Evolutionary conservation across 495 filamentous ascomycete species (phyloP).

Genomic region (Thozetella sp.): DNA sequence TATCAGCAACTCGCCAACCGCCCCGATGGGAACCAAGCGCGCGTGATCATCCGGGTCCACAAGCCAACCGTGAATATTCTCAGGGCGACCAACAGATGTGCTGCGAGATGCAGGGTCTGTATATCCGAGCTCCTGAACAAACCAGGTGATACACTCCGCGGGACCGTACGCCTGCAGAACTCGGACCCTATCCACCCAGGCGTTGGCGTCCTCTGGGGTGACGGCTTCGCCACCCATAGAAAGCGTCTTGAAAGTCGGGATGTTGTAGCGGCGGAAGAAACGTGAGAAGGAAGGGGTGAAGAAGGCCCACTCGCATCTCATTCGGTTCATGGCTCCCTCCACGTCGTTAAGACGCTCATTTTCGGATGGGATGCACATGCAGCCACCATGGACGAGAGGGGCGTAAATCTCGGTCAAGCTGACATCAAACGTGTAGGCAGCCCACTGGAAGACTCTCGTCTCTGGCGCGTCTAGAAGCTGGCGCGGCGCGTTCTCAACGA

Average conservation of each 20-base stretch:
- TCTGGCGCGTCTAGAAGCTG: constrained; percentile 28
- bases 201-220: constrained; percentile 45
- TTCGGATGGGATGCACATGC: constrained; percentile 57
- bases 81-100: constrained; percentile 36
- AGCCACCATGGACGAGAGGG: constrained; percentile 60
- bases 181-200: constrained; percentile 49
- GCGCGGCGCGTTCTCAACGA: constrained; percentile 29
- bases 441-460: constrained; percentile 50
- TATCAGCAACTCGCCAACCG: constrained; percentile 31
- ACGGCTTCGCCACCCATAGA: constrained; percentile 58
- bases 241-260: constrained; percentile 45
- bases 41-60: constrained; percentile 49
- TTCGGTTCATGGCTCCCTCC: constrained; percentile 15
- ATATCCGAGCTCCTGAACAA: not conserved
- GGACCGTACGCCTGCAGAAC: constrained; percentile 61
- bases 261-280: constrained; percentile 30
- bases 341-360: constrained; percentile 41
- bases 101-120: constrained; percentile 14
- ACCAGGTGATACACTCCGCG: constrained; percentile 13
- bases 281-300: constrained; percentile 35
- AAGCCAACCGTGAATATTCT: constrained; percentile 48
- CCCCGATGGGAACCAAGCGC: constrained; percentile 43
- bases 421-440: constrained; percentile 59
- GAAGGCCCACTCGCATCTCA: constrained; percentile 24
- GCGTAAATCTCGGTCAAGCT: constrained; percentile 54